Conservation (phyloP, 2,329 filamentous ascomycete species). For the Ophiostoma sp. region DNA sequence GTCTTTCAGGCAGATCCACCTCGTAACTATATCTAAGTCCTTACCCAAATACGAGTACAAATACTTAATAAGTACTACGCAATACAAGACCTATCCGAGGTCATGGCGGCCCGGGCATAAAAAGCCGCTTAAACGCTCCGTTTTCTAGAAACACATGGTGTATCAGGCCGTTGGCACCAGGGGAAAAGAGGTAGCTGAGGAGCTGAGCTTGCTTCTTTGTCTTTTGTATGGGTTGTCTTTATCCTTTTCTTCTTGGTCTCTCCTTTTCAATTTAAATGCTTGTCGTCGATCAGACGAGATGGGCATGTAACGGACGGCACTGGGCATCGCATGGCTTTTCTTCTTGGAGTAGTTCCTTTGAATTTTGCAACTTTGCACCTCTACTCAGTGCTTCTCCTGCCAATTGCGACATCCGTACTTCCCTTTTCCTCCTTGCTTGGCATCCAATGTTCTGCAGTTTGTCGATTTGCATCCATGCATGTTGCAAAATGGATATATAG, state of each 20-base stretch:
- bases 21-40: too few relatives aligned
- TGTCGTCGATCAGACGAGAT: conserved; percentile 24
- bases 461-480: not conserved
- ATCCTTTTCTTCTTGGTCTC: not conserved
- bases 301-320: not conserved
- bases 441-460: conserved; percentile 10
- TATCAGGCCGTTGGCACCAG: not conserved
- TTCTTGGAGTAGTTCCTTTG: not conserved
- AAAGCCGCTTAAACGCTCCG: not conserved
- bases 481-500: conserved; percentile 2
- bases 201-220: not conserved
- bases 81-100: not conserved
- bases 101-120: not conserved
- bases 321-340: not conserved
- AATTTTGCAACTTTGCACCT: not conserved
- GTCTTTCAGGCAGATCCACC: not conserved
- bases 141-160: conserved; percentile 4
- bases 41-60: too few relatives aligned
- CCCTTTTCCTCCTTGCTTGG: conserved; percentile 10
- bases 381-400: not conserved
- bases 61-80: not conserved
- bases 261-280: conserved; percentile 17
- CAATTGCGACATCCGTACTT: not conserved
- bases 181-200: too few relatives aligned
- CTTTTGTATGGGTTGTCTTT: not conserved